Evolutionary conservation across 257 asterid species (phyloP).

Genomic region (Nicotiana tomentosiformis): DNA sequence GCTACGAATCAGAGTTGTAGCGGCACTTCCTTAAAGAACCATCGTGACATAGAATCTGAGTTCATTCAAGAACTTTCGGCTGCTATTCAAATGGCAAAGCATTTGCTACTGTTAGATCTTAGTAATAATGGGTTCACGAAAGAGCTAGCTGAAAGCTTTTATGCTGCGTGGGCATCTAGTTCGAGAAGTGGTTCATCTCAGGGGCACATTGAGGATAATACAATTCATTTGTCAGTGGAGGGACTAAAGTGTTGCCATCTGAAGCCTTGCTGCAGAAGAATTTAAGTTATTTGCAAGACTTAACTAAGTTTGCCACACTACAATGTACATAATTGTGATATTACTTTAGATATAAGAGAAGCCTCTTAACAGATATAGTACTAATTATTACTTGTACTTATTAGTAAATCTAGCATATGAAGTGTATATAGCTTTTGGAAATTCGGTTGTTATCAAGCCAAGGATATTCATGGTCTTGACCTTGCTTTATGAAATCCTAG

Average conservation of each 20-base stretch:
- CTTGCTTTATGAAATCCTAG: neutral
- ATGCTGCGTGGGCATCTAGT: constrained; percentile 56
- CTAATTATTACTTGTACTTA: neutral
- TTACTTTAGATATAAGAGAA: neutral
- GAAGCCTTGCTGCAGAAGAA: constrained; percentile 68
- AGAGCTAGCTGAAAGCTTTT: constrained; percentile 32
- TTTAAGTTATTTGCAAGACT: constrained; percentile 21
- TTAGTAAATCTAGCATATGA: neutral
- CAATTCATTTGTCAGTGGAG: constrained; percentile 54
- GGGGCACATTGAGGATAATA: constrained; percentile 44
- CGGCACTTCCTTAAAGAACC: constrained; percentile 16
- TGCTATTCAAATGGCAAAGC: constrained; percentile 40
- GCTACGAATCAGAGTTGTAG: constrained; percentile 10
- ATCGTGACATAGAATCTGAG: constrained; percentile 14
- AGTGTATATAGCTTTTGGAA: neutral
- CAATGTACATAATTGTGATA: neutral
- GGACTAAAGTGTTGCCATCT: constrained; percentile 58
- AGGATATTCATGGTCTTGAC: neutral
- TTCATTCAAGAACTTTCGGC: constrained; percentile 36
- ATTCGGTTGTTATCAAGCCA: neutral
- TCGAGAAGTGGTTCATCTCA: constrained; percentile 41
- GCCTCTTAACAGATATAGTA: neutral
- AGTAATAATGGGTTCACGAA: constrained; percentile 56
- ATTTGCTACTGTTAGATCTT: constrained; percentile 52
- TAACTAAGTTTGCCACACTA: neutral